Conservation (phyloP, 2,329 filamentous ascomycete species). For the Neopestalotiopsis clavispora region DNA sequence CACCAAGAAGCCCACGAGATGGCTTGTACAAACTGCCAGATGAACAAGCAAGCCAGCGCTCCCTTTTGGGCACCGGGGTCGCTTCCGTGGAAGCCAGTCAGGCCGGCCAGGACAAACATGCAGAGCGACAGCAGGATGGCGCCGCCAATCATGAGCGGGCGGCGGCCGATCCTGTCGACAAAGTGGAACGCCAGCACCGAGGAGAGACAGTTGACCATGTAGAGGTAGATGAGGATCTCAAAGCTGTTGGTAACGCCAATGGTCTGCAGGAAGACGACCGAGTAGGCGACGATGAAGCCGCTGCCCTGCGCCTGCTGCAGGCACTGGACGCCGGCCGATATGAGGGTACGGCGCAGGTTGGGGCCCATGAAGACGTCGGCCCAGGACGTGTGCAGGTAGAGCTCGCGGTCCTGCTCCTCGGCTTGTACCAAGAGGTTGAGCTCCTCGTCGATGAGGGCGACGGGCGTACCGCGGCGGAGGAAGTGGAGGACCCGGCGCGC, state of each 20-base stretch:
- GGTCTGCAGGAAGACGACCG: slow-evolving; percentile 29
- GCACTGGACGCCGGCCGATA: slow-evolving; percentile 23
- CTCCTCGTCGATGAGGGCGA: slow-evolving; percentile 21
- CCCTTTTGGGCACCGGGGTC: slow-evolving; percentile 19
- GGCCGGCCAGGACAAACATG: slow-evolving; percentile 20
- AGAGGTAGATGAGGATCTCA: slow-evolving; percentile 22
- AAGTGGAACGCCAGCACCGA: slow-evolving; percentile 22
- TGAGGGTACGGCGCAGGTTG: slow-evolving; percentile 25
- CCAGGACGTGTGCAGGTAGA: slow-evolving; percentile 21
- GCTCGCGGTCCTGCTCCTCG: slow-evolving; percentile 21
- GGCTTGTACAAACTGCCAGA: slow-evolving; percentile 24
- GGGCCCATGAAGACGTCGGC: slow-evolving; percentile 24
- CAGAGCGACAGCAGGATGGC: slow-evolving; percentile 16
- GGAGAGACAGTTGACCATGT: slow-evolving; percentile 21
- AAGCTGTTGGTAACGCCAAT: slow-evolving; percentile 25
- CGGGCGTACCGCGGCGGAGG: slow-evolving; percentile 19
- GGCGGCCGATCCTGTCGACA: slow-evolving; percentile 21
- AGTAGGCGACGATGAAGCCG: slow-evolving; percentile 26
- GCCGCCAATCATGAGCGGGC: slow-evolving; percentile 20
- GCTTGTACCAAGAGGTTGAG: slow-evolving; percentile 21
- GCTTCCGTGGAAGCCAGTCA: slow-evolving; percentile 18
- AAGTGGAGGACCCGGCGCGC: slow-evolving; percentile 20
- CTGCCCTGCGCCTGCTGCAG: slow-evolving; percentile 28
- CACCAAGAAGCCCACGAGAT: slow-evolving; percentile 24
- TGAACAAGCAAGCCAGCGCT: slow-evolving; percentile 22